These are phyloP conservation scores for Cyberlindnera euphorbiae DNA, from an alignment of 805 yeast species.

Conservation along the genomic window DNA sequence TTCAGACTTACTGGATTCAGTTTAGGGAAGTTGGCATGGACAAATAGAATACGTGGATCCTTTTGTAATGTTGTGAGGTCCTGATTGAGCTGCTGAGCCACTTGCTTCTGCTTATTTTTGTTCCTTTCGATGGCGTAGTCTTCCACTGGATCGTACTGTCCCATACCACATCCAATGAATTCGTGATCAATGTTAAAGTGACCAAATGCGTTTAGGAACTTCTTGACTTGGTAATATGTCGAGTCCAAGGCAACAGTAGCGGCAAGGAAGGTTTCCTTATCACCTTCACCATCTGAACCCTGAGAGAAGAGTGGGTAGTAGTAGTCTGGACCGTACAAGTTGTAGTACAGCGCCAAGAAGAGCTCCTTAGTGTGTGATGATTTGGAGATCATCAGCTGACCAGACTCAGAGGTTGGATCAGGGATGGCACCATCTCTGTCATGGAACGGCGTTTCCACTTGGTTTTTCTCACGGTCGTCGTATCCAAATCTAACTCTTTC, in stretches of 20 bases:
- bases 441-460: conserved; percentile 42
- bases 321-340: conserved; percentile 54
- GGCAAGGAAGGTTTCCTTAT: conserved; percentile 59
- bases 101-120: conserved; percentile 19
- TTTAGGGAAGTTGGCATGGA: conserved; percentile 67
- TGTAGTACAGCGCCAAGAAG: conserved; percentile 53
- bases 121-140: conserved; percentile 35
- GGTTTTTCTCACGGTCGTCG: conserved; percentile 32
- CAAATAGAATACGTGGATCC: conserved; percentile 40
- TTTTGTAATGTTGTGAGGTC: conserved; percentile 13
- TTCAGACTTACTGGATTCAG: conserved; percentile 55
- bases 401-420: conserved; percentile 60
- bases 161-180: conserved; percentile 61
- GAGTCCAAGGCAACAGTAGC: conserved; percentile 53
- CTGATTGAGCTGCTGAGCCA: conserved; percentile 14
- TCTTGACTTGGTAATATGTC: conserved; percentile 57
- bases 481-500: conserved; percentile 36
- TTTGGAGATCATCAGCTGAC: conserved; percentile 57
- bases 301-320: conserved; percentile 54
- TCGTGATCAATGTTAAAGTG: conserved; percentile 36
- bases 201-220: conserved; percentile 51
- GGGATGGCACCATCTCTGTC: conserved; percentile 59
- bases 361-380: conserved; percentile 49
- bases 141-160: conserved; percentile 53
- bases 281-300: conserved; percentile 52